These are phyloP conservation scores for Phytopythium kandeliae DNA, from an alignment of 352 stramenopile genomes.

Conservation along the genomic window DNA sequence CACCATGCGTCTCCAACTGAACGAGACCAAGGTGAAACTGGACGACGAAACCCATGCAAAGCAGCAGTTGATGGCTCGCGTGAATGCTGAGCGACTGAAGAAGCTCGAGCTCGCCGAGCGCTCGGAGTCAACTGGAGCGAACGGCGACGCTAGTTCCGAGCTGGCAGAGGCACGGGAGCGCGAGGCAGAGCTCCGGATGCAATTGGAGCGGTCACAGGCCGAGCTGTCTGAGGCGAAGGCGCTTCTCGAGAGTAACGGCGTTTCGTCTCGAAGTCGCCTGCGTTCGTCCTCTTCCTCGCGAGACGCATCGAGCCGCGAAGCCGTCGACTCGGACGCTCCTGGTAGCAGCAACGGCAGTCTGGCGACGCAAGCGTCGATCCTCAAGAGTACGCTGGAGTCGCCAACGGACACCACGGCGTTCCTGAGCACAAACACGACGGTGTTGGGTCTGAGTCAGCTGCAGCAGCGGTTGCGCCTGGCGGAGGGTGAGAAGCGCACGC, in stretches of 20 bases:
- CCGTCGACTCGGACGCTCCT: background rate
- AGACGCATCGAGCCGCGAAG: conserved; percentile 3
- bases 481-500: conserved; percentile 67
- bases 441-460: conserved; percentile 70
- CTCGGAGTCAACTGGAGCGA: conserved; percentile 9
- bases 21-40: conserved; percentile 36
- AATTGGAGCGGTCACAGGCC: conserved; percentile 57
- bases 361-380: conserved; percentile 48
- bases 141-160: conserved; percentile 16
- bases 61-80: conserved; percentile 24
- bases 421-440: conserved; percentile 29
- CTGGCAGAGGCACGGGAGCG: conserved; percentile 34
- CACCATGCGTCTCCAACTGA: conserved; percentile 38
- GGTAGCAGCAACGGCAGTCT: conserved; percentile 7
- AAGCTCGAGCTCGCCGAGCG: conserved; percentile 6
- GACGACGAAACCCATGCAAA: conserved; percentile 32
- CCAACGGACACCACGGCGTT: conserved; percentile 21
- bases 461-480: conserved; percentile 67
- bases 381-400: conserved; percentile 49
- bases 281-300: conserved; percentile 15
- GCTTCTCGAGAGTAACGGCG: conserved; percentile 8
- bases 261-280: conserved; percentile 14
- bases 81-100: conserved; percentile 14
- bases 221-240: conserved; percentile 45
- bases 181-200: conserved; percentile 41